Evolutionary conservation across 2,329 filamentous ascomycete species (phyloP).

Genomic region (Sarocladium strictum): DNA sequence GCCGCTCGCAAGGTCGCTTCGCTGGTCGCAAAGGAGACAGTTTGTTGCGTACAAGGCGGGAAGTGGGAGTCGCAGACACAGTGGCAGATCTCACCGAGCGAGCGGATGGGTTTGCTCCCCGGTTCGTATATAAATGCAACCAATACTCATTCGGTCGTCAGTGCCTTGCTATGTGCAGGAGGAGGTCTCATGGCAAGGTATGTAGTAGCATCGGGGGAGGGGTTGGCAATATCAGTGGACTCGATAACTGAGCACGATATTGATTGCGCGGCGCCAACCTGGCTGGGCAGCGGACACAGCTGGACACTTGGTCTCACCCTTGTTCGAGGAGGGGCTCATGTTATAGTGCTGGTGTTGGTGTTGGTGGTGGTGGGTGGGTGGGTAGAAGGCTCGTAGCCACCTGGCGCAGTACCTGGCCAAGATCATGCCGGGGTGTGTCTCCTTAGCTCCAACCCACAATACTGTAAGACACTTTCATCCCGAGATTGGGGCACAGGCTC

Average conservation of each 20-base stretch:
- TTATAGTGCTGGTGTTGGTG: neutral
- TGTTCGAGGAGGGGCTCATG: neutral
- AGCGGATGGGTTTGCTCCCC: neutral
- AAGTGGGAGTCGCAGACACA: neutral
- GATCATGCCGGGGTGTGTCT: neutral
- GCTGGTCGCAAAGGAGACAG: too few relatives aligned
- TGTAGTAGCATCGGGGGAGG: conserved; percentile 6
- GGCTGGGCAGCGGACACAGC: neutral
- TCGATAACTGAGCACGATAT: conserved; percentile 7
- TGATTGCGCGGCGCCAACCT: neutral
- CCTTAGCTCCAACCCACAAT: neutral
- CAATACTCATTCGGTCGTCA: neutral
- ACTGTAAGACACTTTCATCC: neutral
- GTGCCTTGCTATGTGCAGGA: neutral
- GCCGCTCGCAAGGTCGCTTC: too few relatives aligned
- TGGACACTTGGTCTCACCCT: neutral
- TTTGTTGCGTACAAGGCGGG: too few relatives aligned
- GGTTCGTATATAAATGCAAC: neutral
- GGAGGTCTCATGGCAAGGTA: neutral
- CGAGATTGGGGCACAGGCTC: conserved; percentile 4
- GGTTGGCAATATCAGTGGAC: conserved; percentile 6
- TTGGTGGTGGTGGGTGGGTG: too few relatives aligned
- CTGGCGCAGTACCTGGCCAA: neutral
- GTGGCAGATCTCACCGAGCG: neutral
- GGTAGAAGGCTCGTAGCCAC: neutral